These are phyloP conservation scores for Pleurotus sapidus DNA, from an alignment of 768 basidiomycete species.

Conservation along the genomic window DNA sequence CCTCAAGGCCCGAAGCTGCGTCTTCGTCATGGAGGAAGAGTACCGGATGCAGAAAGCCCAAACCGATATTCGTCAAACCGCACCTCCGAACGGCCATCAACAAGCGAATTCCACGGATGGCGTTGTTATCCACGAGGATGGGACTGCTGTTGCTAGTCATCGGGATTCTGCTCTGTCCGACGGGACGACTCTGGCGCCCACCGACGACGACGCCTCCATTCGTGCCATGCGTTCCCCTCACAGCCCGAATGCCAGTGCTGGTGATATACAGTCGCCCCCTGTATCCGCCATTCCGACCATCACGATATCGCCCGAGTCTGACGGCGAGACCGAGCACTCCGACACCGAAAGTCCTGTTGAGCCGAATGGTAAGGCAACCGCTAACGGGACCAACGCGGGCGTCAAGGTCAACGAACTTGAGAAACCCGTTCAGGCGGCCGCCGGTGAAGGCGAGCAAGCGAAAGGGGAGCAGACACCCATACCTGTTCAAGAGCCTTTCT, in stretches of 20 bases:
- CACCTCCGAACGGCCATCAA: slow-evolving; percentile 21
- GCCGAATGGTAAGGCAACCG: slow-evolving; percentile 22
- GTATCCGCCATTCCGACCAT: slow-evolving; percentile 10
- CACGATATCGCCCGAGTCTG: slow-evolving; percentile 21
- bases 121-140: slow-evolving; percentile 64
- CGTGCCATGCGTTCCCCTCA: slow-evolving; percentile 51
- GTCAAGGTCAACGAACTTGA: slow-evolving; percentile 30
- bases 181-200: slow-evolving; percentile 23
- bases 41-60: slow-evolving; percentile 96
- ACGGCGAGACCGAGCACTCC: slow-evolving; percentile 32
- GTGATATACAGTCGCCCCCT: slow-evolving; percentile 21
- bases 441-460: slow-evolving; percentile 36
- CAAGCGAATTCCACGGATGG: slow-evolving; percentile 29
- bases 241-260: slow-evolving; percentile 18
- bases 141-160: slow-evolving; percentile 35
- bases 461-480: slow-evolving; percentile 33
- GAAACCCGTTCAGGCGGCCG: slow-evolving; percentile 51
- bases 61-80: slow-evolving; percentile 46
- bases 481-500: slow-evolving; percentile 61
- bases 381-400: slow-evolving; percentile 30
- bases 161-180: slow-evolving; percentile 17
- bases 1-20: slow-evolving; percentile 87
- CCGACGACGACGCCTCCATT: slow-evolving; percentile 50
- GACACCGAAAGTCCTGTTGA: slow-evolving; percentile 20
- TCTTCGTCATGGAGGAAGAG: slow-evolving; percentile 99